A percentile compares a stretch with the other conserved stretches of the same genome.
phyloP scores from a whole-genome alignment of 129 eudicot species.

The Scalesia atractyloides region DNA sequence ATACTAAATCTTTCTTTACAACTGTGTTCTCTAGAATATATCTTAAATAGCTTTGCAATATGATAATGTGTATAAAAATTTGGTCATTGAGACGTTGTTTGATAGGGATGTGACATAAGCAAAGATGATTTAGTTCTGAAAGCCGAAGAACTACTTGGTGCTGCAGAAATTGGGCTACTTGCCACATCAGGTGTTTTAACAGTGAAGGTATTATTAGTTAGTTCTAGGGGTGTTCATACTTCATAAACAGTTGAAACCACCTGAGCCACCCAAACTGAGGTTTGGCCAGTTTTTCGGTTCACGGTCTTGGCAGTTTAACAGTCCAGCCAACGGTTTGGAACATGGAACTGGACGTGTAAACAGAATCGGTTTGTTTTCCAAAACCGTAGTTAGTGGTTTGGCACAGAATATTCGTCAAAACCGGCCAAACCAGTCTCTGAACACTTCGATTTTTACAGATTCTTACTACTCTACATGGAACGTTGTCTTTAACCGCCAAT shows the following conservation, averaged over 20 bases:
- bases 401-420: background rate
- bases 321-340: no score
- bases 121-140: conserved; percentile 74
- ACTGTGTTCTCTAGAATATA: conserved; percentile 10
- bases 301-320: no score
- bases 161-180: conserved; percentile 92
- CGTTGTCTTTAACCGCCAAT: conserved; percentile 18
- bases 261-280: no score
- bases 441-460: background rate
- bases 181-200: conserved; percentile 76
- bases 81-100: conserved; percentile 19
- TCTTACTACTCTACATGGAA: background rate
- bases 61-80: background rate
- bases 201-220: conserved; percentile 54
- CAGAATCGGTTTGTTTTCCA: no score
- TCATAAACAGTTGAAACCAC: no score
- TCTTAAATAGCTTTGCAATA: background rate
- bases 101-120: conserved; percentile 79
- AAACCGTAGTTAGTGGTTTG: no score
- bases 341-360: no score
- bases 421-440: background rate
- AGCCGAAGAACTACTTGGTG: conserved; percentile 72
- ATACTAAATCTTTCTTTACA: background rate
- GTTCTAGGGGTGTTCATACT: background rate
- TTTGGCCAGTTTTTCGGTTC: no score